Percentiles rank a stretch among this genome's conserved stretches.
These are phyloP conservation scores for Ilex paraguariensis DNA, from an alignment of 305 asterid genomes.

Conservation along the genomic window DNA sequence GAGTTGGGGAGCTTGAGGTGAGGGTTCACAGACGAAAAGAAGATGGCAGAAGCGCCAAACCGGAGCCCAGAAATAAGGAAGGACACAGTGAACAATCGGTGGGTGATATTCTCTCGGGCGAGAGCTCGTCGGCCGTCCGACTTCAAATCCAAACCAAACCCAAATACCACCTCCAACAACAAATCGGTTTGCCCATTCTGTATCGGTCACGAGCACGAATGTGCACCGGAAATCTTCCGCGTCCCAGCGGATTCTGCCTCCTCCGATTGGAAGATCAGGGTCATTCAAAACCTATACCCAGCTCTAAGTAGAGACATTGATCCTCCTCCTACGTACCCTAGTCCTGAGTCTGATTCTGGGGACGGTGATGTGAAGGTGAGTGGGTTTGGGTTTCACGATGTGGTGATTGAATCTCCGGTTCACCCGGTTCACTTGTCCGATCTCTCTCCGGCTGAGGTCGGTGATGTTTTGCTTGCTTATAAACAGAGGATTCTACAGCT, in stretches of 20 bases:
- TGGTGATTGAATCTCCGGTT: constrained; percentile 83
- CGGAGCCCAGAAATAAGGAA: constrained; percentile 78
- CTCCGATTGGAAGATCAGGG: constrained; percentile 69
- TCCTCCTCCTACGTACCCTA: constrained; percentile 11
- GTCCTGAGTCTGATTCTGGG: not conserved
- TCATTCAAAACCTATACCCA: constrained; percentile 83
- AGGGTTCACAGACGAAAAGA: not conserved
- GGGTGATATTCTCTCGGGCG: constrained; percentile 94
- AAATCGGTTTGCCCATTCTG: constrained; percentile 71
- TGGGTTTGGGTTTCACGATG: constrained; percentile 94
- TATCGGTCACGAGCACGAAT: constrained; percentile 79
- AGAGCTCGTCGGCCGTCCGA: constrained; percentile 94
- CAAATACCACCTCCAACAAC: constrained; percentile 20
- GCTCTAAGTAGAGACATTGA: constrained; percentile 66
- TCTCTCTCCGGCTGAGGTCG: constrained; percentile 47
- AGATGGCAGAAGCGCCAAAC: constrained; percentile 28
- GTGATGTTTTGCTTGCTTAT: constrained; percentile 68
- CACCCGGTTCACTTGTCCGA: constrained; percentile 67
- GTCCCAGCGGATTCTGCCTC: constrained; percentile 42
- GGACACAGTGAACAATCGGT: constrained; percentile 64
- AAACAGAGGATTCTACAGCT: constrained; percentile 70
- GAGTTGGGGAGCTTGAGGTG: too few relatives aligned
- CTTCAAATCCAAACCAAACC: constrained; percentile 64
- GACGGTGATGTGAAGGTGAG: constrained; percentile 29
- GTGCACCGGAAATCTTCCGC: constrained; percentile 94